Evolutionary conservation across 805 yeast species (phyloP).

Genomic region (Lachancea lanzarotensis): DNA sequence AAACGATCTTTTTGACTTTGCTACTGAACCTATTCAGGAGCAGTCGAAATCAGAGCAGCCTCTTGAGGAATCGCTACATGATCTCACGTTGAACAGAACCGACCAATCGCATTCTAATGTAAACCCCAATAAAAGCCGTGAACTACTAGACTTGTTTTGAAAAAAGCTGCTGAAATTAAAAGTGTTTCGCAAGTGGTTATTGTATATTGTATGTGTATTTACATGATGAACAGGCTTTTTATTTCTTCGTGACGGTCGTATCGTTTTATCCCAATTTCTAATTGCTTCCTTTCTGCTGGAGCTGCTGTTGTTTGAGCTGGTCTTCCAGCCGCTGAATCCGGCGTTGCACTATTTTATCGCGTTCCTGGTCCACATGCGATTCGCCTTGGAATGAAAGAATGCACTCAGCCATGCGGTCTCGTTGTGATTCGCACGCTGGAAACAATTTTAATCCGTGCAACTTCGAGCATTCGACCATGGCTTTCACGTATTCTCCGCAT

Average conservation of each 20-base stretch:
- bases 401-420: constrained; percentile 56
- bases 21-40: not conserved
- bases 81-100: constrained; percentile 2
- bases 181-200: not conserved
- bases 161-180: not conserved
- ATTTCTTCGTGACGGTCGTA: not conserved
- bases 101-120: not conserved
- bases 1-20: constrained; percentile 58
- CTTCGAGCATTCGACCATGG: constrained; percentile 60
- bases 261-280: not conserved
- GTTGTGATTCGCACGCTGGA: constrained; percentile 55
- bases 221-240: not conserved
- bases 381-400: constrained; percentile 53
- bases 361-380: constrained; percentile 60
- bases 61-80: constrained; percentile 1
- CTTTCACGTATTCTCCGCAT: constrained; percentile 65
- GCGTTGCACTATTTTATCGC: constrained; percentile 56
- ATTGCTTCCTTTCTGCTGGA: not conserved
- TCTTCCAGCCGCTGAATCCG: constrained; percentile 41
- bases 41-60: not conserved
- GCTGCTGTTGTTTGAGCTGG: constrained; percentile 8
- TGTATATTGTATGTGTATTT: not conserved
- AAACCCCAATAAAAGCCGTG: constrained; percentile 21
- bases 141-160: constrained; percentile 27
- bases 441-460: constrained; percentile 57